Evolutionary conservation across 2,329 filamentous ascomycete genomes (phyloP), one percentile per base, ranked within the genome.

Genomic region (Aspergillus jensenii): DNA sequence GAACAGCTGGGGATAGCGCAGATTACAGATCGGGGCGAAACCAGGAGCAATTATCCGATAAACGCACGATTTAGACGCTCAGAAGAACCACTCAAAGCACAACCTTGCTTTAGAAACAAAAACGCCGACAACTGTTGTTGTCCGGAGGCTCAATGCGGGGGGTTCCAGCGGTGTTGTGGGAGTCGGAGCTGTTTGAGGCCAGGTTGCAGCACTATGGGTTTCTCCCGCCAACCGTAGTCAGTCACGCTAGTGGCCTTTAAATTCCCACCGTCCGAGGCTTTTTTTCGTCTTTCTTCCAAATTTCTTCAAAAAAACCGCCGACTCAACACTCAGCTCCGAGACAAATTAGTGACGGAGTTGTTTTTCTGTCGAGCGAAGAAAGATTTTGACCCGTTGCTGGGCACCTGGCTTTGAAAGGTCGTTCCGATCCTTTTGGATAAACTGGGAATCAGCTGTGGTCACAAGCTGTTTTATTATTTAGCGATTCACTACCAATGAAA

Each of bases 381-480:
- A 64, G 78, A 80, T 78, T 58, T 67, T 68, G 73, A 82, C 85
- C 85, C 84, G 83, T 87, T 80, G 85, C 86, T 89, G 86, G 86
- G 86, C 86, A 84, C 86, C 86, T 82, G 83, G 78, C 77, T 82
- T 86, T 83, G 84, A 87, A 82, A 78, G 79, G 80, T 84, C 83
- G 77, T 87, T 84, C 75, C 76, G 82, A 83, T 80, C 76, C 79
- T 81, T 76, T 65, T 76, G 81, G 85, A 88, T 78, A 82, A 81
- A 76, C 79, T 82, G 81, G 86, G 86, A 89, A 89, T 89, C 86
- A 89, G 86, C 84, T 82, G 85, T 80, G 86, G 86, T 86, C 80
- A 89, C 84, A 76, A 59, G 58, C 52, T 47, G 27, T 31, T 31
- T 11, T 11, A 31, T 31, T 31, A 31, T 31, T 11, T 31, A 31